These are phyloP conservation scores for Orychophragmus violaceus DNA, from an alignment of 345 rosid species.

Conservation along the genomic window DNA sequence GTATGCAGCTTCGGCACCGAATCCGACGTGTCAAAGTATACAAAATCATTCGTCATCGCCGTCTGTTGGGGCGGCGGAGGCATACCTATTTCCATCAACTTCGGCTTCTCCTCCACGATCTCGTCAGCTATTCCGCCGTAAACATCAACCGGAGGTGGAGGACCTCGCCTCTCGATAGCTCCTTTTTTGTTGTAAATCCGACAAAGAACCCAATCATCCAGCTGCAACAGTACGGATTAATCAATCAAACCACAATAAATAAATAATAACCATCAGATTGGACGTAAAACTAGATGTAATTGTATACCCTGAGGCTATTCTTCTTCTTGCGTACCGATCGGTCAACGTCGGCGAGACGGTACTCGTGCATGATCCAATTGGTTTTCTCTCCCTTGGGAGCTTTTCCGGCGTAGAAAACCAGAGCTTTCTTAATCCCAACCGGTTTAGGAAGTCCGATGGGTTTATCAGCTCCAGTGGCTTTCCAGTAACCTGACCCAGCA, in stretches of 20 bases:
- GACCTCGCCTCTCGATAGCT: conserved; percentile 44
- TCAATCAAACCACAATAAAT: not conserved
- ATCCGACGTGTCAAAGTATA: conserved; percentile 65
- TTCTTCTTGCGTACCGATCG: conserved; percentile 80
- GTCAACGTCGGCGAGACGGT: conserved; percentile 90
- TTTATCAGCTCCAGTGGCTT: conserved; percentile 98
- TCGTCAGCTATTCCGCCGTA: conserved; percentile 17
- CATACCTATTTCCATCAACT: conserved; percentile 13
- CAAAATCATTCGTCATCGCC: conserved; percentile 24
- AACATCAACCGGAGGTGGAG: conserved; percentile 3
- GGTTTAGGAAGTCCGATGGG: conserved; percentile 82
- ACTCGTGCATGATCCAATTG: conserved; percentile 99
- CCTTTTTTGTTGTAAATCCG: conserved; percentile 98
- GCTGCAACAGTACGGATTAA: conserved; percentile 36
- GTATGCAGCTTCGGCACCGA: conserved; percentile 82
- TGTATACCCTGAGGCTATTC: conserved; percentile 68
- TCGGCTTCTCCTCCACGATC: conserved; percentile 22
- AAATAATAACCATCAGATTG: too few relatives aligned
- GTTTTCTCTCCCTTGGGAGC: conserved; percentile 92
- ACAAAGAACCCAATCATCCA: conserved; percentile 97
- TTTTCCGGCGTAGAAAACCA: conserved; percentile 89
- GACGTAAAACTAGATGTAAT: too few relatives aligned
- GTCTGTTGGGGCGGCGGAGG: conserved; percentile 19
- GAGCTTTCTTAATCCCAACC: conserved; percentile 85
- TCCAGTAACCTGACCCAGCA: conserved; percentile 91